Percentiles rank a stretch among this genome's conserved stretches.
Conservation (phyloP, 2,329 filamentous ascomycete species). For the Penicillium sp. region DNA sequence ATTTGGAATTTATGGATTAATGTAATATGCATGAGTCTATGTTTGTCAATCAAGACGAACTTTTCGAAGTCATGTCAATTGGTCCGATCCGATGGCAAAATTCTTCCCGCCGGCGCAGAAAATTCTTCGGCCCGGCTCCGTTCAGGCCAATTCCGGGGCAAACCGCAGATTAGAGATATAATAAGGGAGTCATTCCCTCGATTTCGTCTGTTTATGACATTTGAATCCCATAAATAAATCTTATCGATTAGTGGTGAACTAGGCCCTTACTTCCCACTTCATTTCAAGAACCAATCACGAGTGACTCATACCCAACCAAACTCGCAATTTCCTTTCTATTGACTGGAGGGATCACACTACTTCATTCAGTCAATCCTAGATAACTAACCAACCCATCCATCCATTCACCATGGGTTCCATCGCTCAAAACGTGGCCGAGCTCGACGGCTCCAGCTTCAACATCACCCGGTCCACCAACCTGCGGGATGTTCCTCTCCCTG, state of each 20-base stretch:
- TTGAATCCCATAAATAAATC: background rate
- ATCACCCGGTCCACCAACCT: slow-evolving; percentile 38
- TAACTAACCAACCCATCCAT: background rate
- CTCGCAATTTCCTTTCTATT: background rate
- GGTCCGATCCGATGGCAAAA: background rate
- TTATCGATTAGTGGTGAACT: background rate
- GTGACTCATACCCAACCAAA: background rate
- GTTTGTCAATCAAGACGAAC: background rate
- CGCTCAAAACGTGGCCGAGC: slow-evolving; percentile 31
- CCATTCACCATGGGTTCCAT: slow-evolving; percentile 32
- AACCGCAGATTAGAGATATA: background rate
- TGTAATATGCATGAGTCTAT: background rate
- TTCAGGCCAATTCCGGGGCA: background rate
- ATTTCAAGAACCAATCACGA: background rate
- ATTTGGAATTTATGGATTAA: background rate
- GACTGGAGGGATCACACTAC: background rate
- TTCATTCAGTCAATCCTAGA: background rate
- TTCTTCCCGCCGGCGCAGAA: background rate
- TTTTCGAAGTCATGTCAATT: background rate
- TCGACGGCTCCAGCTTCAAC: slow-evolving; percentile 42
- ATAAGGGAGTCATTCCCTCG: background rate
- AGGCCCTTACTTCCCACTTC: background rate
- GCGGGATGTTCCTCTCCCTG: slow-evolving; percentile 37
- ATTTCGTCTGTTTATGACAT: background rate
- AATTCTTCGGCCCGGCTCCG: background rate